Percentiles rank a stretch among this genome's conserved stretches.
These are phyloP conservation scores for Camellia sinensis DNA, from an alignment of 148 eudicot species.

Conservation along the genomic window DNA sequence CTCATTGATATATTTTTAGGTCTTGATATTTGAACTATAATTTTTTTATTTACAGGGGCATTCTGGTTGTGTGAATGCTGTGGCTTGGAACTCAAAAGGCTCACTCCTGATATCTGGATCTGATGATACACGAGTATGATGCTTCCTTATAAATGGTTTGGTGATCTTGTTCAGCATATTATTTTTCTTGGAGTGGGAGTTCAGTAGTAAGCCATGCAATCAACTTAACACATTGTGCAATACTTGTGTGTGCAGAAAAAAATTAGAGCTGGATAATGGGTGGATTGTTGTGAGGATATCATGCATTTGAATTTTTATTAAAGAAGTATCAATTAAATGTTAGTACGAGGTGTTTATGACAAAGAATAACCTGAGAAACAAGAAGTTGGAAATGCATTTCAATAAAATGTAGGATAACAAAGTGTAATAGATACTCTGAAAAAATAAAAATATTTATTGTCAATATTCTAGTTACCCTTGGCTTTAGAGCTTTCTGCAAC, in stretches of 20 bases:
- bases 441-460: not conserved
- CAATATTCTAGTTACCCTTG: not conserved
- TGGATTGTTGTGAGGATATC: not conserved
- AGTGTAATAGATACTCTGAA: not conserved
- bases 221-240: not conserved
- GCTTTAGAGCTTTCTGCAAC: not conserved
- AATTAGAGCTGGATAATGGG: no score
- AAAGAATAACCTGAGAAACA: not conserved
- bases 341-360: not conserved
- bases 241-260: not conserved
- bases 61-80: constrained; percentile 82
- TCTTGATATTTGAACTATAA: not conserved
- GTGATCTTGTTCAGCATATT: not conserved
- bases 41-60: constrained; percentile 61
- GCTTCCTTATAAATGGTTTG: constrained; percentile 12
- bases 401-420: not conserved
- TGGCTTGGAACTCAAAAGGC: constrained; percentile 93
- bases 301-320: not conserved
- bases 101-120: constrained; percentile 93
- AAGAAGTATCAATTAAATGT: not conserved
- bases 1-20: not conserved
- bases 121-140: constrained; percentile 80
- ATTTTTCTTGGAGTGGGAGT: not conserved
- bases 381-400: not conserved
- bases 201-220: not conserved